Evolutionary conservation across 2,329 filamentous ascomycete genomes (phyloP).

Genomic region (Scedosporium minutisporum): DNA sequence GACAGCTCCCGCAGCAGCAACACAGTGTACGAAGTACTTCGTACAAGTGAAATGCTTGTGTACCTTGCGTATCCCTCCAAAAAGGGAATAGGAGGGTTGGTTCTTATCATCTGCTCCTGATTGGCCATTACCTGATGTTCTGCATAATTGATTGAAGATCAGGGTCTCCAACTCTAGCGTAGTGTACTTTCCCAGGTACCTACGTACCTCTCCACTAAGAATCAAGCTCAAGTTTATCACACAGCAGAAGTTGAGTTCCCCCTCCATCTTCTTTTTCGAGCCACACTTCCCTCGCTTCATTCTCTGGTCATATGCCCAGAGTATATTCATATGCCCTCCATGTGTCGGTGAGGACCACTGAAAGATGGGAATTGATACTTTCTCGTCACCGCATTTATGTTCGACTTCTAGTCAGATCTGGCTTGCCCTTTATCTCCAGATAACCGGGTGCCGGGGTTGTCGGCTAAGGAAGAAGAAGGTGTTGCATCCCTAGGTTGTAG

Average conservation of each 20-base stretch:
- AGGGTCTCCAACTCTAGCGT: background rate
- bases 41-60: background rate
- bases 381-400: background rate
- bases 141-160: conserved; percentile 5
- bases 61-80: conserved; percentile 2
- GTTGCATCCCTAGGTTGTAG: background rate
- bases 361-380: background rate
- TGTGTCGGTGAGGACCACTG: background rate
- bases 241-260: background rate
- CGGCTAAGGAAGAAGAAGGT: background rate
- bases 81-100: background rate
- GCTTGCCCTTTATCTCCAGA: background rate
- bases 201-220: too few species aligned
- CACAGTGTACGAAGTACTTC: background rate
- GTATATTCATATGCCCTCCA: background rate
- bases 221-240: background rate
- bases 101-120: background rate
- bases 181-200: background rate
- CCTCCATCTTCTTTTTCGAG: background rate
- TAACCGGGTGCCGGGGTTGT: background rate
- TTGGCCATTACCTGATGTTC: conserved; percentile 6
- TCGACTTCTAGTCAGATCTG: background rate
- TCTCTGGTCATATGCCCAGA: too few species aligned
- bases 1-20: too few species aligned
- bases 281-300: background rate